Percentiles rank a stretch among this genome's conserved stretches.
phyloP scores from a whole-genome alignment of 2,329 filamentous ascomycete species.

The Neofusicoccum sp. region DNA sequence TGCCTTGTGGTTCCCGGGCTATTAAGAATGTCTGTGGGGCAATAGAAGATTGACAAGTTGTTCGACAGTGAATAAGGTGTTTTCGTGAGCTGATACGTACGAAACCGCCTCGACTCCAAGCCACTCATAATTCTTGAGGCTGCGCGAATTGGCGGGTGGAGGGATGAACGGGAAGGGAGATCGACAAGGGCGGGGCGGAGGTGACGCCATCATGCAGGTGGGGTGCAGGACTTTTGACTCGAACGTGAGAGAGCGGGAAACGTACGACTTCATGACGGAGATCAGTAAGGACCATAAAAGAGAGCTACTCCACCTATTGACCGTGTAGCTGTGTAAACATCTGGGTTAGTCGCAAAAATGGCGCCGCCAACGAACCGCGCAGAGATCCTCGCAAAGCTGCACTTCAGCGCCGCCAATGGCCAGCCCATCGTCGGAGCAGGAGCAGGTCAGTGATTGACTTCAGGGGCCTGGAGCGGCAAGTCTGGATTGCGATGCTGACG shows the following conservation, averaged over 20 bases:
- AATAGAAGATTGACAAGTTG: not conserved
- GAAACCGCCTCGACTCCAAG: not conserved
- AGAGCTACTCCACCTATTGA: not conserved
- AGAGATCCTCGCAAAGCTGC: conserved; percentile 57
- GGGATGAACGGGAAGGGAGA: conserved; percentile 5
- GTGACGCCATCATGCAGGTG: conserved; percentile 15
- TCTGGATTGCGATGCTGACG: not conserved
- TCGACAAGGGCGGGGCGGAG: conserved; percentile 8
- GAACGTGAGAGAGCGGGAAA: not conserved
- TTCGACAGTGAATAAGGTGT: not conserved
- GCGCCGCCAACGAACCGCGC: conserved; percentile 56
- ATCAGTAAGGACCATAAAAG: not conserved
- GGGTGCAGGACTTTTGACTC: not conserved
- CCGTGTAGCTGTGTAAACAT: conserved; percentile 6
- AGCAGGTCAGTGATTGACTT: conserved; percentile 43
- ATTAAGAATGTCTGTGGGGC: too few species aligned
- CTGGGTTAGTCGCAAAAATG: conserved; percentile 40
- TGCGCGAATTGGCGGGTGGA: not conserved
- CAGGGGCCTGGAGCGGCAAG: not conserved
- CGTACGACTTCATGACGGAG: not conserved
- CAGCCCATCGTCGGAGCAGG: conserved; percentile 66
- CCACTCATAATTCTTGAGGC: not conserved
- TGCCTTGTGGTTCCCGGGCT: too few species aligned
- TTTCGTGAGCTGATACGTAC: not conserved
- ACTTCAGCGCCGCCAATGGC: conserved; percentile 53